Conservation (phyloP, 1,284 basidiomycete species). For the Tilletia indica region DNA sequence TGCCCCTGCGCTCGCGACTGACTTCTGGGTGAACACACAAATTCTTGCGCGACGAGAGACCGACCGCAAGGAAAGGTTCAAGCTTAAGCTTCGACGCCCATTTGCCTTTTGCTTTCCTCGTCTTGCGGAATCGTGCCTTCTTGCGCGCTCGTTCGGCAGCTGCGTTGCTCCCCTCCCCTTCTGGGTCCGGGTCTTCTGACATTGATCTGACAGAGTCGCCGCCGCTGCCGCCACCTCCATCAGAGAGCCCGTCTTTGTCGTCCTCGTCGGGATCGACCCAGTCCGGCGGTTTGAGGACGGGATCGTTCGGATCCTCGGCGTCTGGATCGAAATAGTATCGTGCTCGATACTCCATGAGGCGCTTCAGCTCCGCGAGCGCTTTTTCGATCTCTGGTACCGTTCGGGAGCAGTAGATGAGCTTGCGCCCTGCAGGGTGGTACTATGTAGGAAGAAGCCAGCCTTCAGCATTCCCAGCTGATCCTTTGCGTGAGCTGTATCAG, state of each 20-base stretch:
- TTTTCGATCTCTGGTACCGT: slow-evolving; percentile 99
- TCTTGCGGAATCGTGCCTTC: slow-evolving; percentile 34
- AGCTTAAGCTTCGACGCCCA: slow-evolving; percentile 16
- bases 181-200: background rate
- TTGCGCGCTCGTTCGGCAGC: slow-evolving; percentile 28
- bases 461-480: too few species aligned
- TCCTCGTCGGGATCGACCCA: slow-evolving; percentile 71
- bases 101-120: slow-evolving; percentile 38
- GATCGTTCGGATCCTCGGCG: slow-evolving; percentile 56
- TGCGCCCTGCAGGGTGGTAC: slow-evolving; percentile 88
- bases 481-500: background rate
- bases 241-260: slow-evolving; percentile 48
- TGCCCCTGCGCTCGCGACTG: slow-evolving; percentile 95
- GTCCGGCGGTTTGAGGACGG: slow-evolving; percentile 12
- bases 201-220: background rate
- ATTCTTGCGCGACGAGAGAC: slow-evolving; percentile 93
- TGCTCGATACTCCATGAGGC: slow-evolving; percentile 83
- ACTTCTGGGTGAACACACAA: slow-evolving; percentile 94
- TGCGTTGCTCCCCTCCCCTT: slow-evolving; percentile 27
- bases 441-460: slow-evolving; percentile 51
- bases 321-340: slow-evolving; percentile 57
- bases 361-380: slow-evolving; percentile 89
- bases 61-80: slow-evolving; percentile 75
- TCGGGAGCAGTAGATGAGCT: slow-evolving; percentile 97
- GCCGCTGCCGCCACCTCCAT: background rate